phyloP scores from a whole-genome alignment of 371 early-diverging fungal species.

The Sporodiniella umbellata region DNA sequence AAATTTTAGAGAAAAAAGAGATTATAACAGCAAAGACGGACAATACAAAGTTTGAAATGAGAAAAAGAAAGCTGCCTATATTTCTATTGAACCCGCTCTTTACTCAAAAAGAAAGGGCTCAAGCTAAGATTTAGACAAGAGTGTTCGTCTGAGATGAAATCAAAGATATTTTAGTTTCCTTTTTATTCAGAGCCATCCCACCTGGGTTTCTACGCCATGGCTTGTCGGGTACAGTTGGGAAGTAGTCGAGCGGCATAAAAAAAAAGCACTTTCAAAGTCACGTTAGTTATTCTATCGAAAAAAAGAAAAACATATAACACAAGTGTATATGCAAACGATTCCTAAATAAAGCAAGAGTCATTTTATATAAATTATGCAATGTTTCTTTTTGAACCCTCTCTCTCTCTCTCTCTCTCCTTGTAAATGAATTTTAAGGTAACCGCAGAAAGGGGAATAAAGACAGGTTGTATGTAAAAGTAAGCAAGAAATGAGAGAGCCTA shows the following conservation, averaged over 20 bases:
- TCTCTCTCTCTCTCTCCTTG: not conserved
- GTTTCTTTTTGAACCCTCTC: not conserved
- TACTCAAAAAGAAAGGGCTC: too few relatives aligned
- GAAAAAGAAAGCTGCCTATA: too few relatives aligned
- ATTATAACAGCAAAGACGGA: too few relatives aligned
- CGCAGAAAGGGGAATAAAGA: not conserved
- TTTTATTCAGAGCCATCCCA: not conserved
- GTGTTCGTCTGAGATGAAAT: too few relatives aligned
- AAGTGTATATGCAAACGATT: not conserved
- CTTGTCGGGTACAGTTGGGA: constrained; percentile 67
- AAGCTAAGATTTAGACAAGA: too few relatives aligned
- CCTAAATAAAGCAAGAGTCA: not conserved
- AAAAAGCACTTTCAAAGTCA: constrained; percentile 99
- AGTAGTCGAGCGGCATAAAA: constrained; percentile 72
- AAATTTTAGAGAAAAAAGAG: not conserved
- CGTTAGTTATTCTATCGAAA: constrained; percentile 86
- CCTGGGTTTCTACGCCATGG: constrained; percentile 93
- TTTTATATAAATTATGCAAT: constrained; percentile 1
- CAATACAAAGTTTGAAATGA: too few relatives aligned
- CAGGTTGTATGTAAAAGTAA: not conserved
- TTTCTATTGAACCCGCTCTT: too few relatives aligned
- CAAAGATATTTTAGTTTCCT: too few relatives aligned
- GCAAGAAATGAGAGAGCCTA: not conserved
- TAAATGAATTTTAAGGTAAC: not conserved
- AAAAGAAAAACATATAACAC: not conserved